Evolutionary conservation across 148 eudicot genomes (phyloP).

Genomic region (Polygonum maritimum): DNA sequence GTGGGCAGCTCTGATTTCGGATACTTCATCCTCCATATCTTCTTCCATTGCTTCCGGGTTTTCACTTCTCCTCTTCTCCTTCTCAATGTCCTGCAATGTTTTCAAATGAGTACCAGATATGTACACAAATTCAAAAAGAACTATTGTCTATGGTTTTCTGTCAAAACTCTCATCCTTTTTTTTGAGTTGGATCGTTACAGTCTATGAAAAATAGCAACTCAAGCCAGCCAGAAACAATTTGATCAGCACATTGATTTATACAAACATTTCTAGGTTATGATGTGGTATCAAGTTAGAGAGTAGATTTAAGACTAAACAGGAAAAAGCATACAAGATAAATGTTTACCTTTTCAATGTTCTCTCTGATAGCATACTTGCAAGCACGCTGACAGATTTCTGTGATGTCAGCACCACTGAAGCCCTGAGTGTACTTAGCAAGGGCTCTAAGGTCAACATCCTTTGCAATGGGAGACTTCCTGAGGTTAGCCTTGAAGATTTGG

Average conservation of each 20-base stretch:
- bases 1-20: slow-evolving; percentile 77
- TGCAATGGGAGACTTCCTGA: slow-evolving; percentile 79
- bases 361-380: slow-evolving; percentile 85
- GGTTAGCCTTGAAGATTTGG: slow-evolving; percentile 65
- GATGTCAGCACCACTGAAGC: slow-evolving; percentile 90
- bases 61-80: slow-evolving; percentile 55
- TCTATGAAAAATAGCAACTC: not conserved
- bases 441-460: slow-evolving; percentile 71
- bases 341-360: slow-evolving; percentile 77
- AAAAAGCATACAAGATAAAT: not conserved
- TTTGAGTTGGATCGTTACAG: no score
- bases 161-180: no score
- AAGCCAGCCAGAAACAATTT: not conserved
- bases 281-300: no score
- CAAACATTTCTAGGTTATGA: no score
- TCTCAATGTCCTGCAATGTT: slow-evolving; percentile 67
- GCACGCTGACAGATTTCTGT: slow-evolving; percentile 94
- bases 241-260: no score
- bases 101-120: not conserved
- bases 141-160: no score
- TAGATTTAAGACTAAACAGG: no score
- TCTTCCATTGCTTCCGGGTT: slow-evolving; percentile 93
- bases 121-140: not conserved
- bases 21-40: slow-evolving; percentile 74
- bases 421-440: slow-evolving; percentile 93